Evolutionary conservation across 2,329 filamentous ascomycete genomes (phyloP), one percentile per base, ranked within the genome.

Genomic region (Botrytis porri): DNA sequence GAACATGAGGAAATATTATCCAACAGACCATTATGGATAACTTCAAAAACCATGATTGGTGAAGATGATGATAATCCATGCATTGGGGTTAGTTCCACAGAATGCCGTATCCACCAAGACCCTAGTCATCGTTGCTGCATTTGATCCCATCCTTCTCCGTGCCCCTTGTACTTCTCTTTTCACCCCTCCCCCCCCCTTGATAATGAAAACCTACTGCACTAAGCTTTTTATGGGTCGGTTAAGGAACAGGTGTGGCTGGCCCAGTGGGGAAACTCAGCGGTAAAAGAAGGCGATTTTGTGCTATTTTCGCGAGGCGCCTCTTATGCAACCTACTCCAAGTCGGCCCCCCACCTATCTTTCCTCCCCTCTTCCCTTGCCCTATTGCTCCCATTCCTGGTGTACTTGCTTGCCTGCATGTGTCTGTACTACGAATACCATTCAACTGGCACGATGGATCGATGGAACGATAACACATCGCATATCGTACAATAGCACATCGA

Each of bases 291-390:
- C 48, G 37, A 69, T 69, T 57, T 57, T 69, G 39, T 76, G 75
- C 79, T 80, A 80, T 81, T 81, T 79, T 80, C 75, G 76, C 76
- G 76, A 79, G 78, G 79, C 79, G 79, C 79, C 39, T 62, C 76
- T 78, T 73, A 79, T 80, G 77, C 77, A 80, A 75, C 74, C 71
- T 66, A 29, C 72, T 74, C 67, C 74, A 77, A 79, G n/a, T 77
- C 78, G 76, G 76, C 77, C 76, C 77, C 75, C 75, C 75, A 74
- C 74, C 76, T 74, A 70, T 74, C 54, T 71, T 29, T 29, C 8
- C 51, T 57, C 51, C 43, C 43, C 48, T n/a, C 48, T 51, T 41
- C 48, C 25, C 51, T 57, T 54, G n/a, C 51, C n/a, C 51, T 57
- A 18, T 29, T 54, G 43, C 65, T 57, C 63, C 62, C 60, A 48